Conservation (phyloP, 139 green algal genomes). For the Picochlorum sp. region DNA sequence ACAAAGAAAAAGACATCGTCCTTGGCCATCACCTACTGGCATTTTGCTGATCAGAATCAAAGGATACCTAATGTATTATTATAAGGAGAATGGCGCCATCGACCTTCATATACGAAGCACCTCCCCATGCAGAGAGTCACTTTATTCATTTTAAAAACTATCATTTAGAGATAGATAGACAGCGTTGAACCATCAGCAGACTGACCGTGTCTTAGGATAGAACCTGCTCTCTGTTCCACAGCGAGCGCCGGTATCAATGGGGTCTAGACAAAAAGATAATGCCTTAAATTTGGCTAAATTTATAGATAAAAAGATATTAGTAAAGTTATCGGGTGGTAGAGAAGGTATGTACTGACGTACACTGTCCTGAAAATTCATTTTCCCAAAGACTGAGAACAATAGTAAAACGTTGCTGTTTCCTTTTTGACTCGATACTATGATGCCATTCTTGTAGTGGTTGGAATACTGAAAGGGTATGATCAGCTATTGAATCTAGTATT, state of each 20-base stretch:
- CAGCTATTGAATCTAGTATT: conserved; percentile 97
- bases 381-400: neutral
- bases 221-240: no score
- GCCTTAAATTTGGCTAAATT: conserved; percentile 89
- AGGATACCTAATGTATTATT: no score
- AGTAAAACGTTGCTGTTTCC: neutral
- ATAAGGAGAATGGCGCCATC: no score
- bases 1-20: no score
- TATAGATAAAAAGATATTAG: conserved; percentile 89
- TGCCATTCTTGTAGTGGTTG: conserved; percentile 38
- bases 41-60: no score
- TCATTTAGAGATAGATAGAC: no score
- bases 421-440: neutral
- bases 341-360: conserved; percentile 54
- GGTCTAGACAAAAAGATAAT: conserved; percentile 75
- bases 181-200: no score
- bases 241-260: neutral
- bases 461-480: conserved; percentile 93
- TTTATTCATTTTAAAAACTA: no score
- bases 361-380: neutral
- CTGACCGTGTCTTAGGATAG: no score
- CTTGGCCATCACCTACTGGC: no score
- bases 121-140: no score
- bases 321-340: conserved; percentile 88
- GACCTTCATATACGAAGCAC: no score